phyloP scores from a whole-genome alignment of 2,329 filamentous ascomycete genomes.

The Epichloe uncinata region DNA sequence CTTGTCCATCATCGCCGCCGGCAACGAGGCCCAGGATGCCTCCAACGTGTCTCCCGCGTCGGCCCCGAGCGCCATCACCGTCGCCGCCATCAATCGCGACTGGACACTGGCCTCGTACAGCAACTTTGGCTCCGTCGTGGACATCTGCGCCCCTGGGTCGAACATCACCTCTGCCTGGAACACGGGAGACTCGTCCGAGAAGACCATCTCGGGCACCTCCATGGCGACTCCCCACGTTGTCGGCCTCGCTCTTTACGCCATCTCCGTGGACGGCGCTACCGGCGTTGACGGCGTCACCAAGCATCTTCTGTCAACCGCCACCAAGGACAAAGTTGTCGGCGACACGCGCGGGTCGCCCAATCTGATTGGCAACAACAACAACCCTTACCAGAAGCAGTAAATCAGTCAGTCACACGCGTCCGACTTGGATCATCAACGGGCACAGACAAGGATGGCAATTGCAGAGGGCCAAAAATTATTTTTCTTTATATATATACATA shows the following conservation, averaged over 20 bases:
- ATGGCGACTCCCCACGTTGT: slow-evolving; percentile 40
- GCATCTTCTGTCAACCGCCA: neutral
- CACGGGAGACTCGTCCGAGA: slow-evolving; percentile 15
- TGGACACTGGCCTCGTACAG: slow-evolving; percentile 25
- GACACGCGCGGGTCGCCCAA: slow-evolving; percentile 1
- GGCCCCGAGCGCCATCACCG: slow-evolving; percentile 13
- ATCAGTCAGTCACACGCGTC: neutral
- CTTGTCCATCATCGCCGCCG: slow-evolving; percentile 26
- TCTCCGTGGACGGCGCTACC: neutral
- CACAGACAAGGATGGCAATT: neutral
- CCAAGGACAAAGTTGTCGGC: neutral
- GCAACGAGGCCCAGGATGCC: slow-evolving; percentile 10
- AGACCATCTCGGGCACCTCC: slow-evolving; percentile 33
- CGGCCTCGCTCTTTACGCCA: slow-evolving; percentile 34
- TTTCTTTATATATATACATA: neutral
- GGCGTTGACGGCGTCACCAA: neutral
- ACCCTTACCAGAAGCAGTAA: neutral
- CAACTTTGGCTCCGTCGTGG: slow-evolving; percentile 31
- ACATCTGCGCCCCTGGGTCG: slow-evolving; percentile 33
- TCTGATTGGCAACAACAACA: slow-evolving; percentile 4
- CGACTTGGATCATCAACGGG: too few relatives aligned
- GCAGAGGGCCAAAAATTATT: neutral
- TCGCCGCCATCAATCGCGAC: slow-evolving; percentile 17
- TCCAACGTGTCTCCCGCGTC: slow-evolving; percentile 11
- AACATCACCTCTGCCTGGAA: slow-evolving; percentile 27